Conservation (phyloP, 2,329 filamentous ascomycete genomes). For the Fusarium solani-melongenae region DNA sequence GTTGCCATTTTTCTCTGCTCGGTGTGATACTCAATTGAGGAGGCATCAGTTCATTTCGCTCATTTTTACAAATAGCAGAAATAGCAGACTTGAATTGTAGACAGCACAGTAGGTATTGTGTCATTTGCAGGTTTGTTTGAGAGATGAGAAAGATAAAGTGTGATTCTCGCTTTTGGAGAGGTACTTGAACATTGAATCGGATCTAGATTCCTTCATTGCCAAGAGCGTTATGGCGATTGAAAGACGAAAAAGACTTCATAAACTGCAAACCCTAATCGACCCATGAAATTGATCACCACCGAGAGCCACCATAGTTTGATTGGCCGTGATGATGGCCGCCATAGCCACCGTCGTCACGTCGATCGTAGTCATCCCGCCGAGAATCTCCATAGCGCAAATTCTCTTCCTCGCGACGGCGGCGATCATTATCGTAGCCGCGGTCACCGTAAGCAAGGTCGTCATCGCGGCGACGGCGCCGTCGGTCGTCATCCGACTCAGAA, state of each 20-base stretch:
- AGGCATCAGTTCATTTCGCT: not conserved
- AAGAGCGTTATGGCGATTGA: not conserved
- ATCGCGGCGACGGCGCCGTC: slow-evolving; percentile 24
- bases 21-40: too few species aligned
- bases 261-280: not conserved
- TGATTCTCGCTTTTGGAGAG: not conserved
- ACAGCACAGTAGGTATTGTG: not conserved
- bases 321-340: not conserved
- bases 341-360: not conserved
- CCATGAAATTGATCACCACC: not conserved
- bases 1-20: too few species aligned
- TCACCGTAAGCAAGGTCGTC: slow-evolving; percentile 23
- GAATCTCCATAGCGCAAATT: not conserved
- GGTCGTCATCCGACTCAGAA: slow-evolving; percentile 35
- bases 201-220: not conserved
- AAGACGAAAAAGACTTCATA: not conserved
- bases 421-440: not conserved
- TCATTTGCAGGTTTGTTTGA: not conserved
- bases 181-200: not conserved
- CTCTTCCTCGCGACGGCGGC: not conserved
- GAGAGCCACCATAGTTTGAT: not conserved
- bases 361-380: not conserved
- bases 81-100: not conserved
- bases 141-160: not conserved
- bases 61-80: not conserved